Base-by-base conservation (phyloP, 495 filamentous ascomycete species). In the Paragyromitra xinjiangensis region DNA sequence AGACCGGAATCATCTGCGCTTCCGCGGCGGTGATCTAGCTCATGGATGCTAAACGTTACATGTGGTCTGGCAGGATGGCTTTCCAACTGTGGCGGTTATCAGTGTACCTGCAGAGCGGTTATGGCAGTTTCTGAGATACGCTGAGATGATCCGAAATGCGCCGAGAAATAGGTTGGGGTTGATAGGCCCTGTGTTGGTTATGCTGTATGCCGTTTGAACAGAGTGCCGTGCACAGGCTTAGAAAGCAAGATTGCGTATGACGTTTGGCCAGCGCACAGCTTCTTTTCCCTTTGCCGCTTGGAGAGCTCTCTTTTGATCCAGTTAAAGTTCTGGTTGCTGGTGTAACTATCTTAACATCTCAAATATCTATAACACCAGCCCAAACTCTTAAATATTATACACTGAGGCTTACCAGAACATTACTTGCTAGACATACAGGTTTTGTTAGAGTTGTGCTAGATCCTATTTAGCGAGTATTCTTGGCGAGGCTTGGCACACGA, bases 251-350 rank as follows among this genome's bases (percentile, higher is more conserved):
- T 22, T 55, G 51, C 51, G 9, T 19, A 68, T 68, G 48, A 56
- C 65, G 65, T 55, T 55, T 22, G 16, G 65, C 65, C 65, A 68
- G 65, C 65, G 65, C 65, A 68, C 50, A 68, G 29, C 4, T 37
- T 56, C 7, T 12, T 39, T 29, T 12, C 24, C 26, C 24, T 16
- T 37, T 59, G n/a, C 55, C 55, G 26, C 26, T 59, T 59, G 11
- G 26, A 24, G 34, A 34, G 11, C 55, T 24, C 55, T 59, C 16
- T 29, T 59, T 12, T 59, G 55, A 16, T 34, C 24, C 0, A 1
- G 53, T 11, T 6, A 51, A 19, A 16, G 19, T n/a, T n/a, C 19
- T 16, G 24, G 51, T 24, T 19, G n/a, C 19, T 2, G 51, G 51
- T 55, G 22, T 22, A 26, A 22, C n/a, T 22, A 55, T 2, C n/a